These are phyloP conservation scores for Suillus cothurnatus DNA, from an alignment of 768 basidiomycete genomes.

Conservation along the genomic window DNA sequence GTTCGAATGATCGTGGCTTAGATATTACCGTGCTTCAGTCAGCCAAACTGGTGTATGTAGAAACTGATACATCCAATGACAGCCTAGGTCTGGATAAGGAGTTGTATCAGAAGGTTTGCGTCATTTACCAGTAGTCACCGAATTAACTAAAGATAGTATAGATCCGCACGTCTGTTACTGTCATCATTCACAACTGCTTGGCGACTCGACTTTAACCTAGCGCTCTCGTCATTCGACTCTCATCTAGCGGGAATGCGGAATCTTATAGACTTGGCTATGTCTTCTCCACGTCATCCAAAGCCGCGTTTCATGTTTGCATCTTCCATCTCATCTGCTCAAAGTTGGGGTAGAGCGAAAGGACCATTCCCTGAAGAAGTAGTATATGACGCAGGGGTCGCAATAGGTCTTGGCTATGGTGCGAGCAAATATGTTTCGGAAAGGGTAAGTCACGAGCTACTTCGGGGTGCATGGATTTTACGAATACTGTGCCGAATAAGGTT, in stretches of 20 bases:
- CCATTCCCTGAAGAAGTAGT: conserved; percentile 39
- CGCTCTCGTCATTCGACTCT: conserved; percentile 44
- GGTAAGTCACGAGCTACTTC: conserved; percentile 19
- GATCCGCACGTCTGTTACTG: conserved; percentile 36
- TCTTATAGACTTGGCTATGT: conserved; percentile 33
- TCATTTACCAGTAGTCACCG: neutral
- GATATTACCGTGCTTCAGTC: conserved; percentile 28
- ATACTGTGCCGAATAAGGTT: conserved; percentile 25
- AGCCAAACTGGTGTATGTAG: conserved; percentile 37
- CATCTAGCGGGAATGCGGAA: conserved; percentile 42
- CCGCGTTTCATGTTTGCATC: conserved; percentile 44
- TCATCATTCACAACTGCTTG: conserved; percentile 47
- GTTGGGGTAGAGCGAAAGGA: conserved; percentile 30
- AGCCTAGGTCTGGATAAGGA: conserved; percentile 32
- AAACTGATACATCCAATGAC: conserved; percentile 32
- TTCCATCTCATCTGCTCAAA: conserved; percentile 38
- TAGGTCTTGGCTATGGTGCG: conserved; percentile 48
- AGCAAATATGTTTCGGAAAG: conserved; percentile 47
- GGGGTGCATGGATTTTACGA: neutral
- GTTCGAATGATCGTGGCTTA: conserved; percentile 36
- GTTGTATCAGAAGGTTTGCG: conserved; percentile 21
- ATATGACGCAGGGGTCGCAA: conserved; percentile 33
- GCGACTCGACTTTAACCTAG: conserved; percentile 45
- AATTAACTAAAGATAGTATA: conserved; percentile 8
- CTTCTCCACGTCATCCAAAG: conserved; percentile 26